Evolutionary conservation across 192 early-diverging fungal species (phyloP).

Genomic region (Coemansia javaensis): DNA sequence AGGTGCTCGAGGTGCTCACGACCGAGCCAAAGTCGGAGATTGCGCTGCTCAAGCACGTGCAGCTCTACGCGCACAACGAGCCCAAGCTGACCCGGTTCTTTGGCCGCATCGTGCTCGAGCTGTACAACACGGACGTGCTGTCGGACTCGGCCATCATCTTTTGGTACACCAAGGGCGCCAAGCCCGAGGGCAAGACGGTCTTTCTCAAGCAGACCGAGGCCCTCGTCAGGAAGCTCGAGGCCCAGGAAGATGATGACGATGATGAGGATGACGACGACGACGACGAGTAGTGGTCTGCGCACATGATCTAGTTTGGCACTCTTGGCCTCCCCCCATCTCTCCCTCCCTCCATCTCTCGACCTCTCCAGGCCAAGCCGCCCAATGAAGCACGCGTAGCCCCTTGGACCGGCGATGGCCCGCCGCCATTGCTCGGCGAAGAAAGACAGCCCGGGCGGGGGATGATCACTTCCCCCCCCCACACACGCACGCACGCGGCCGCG

Average conservation of each 20-base stretch:
- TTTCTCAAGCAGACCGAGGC: constrained; percentile 93
- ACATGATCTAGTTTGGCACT: not conserved
- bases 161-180: constrained; percentile 90
- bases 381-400: too few species aligned
- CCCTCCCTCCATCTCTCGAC: too few species aligned
- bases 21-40: constrained; percentile 64
- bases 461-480: too few species aligned
- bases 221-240: constrained; percentile 76
- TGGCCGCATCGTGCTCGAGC: constrained; percentile 69
- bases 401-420: too few species aligned
- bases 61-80: constrained; percentile 83
- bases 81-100: constrained; percentile 84
- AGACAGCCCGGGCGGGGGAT: too few species aligned
- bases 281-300: not conserved
- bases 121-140: constrained; percentile 89
- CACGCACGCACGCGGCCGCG: too few species aligned
- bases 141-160: constrained; percentile 90
- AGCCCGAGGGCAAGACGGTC: constrained; percentile 78
- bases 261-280: constrained; percentile 17
- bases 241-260: constrained; percentile 68
- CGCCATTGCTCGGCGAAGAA: too few species aligned
- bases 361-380: too few species aligned
- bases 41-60: constrained; percentile 76
- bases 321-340: too few species aligned
- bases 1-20: constrained; percentile 69